phyloP scores from a whole-genome alignment of 176 grass and related monocot genomes.

The Lolium perenne region DNA sequence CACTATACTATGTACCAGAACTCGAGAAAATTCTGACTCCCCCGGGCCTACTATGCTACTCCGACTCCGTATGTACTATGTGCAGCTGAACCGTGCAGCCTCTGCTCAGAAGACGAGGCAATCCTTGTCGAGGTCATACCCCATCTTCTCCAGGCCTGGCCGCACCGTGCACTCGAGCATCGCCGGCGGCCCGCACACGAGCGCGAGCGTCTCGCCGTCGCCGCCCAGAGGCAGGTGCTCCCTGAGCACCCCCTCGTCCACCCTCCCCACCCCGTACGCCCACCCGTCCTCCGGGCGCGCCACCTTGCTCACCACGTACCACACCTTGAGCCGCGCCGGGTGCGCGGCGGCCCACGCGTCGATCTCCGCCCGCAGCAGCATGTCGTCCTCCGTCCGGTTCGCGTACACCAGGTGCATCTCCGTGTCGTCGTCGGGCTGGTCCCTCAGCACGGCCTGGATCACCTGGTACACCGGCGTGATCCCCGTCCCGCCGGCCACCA shows the following conservation, averaged over 20 bases:
- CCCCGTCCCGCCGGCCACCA: constrained; percentile 82
- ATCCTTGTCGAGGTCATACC: constrained; percentile 54
- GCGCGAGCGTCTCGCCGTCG: constrained; percentile 55
- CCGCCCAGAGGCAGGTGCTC: constrained; percentile 67
- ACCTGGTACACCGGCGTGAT: constrained; percentile 95
- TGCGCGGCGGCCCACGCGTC: constrained; percentile 54
- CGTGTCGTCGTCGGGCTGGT: constrained; percentile 66
- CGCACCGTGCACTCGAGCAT: constrained; percentile 77
- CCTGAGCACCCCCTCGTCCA: constrained; percentile 56
- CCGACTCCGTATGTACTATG: no score
- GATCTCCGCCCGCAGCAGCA: constrained; percentile 69
- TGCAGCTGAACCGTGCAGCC: no score
- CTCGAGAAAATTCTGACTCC: neutral
- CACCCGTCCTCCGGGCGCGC: constrained; percentile 40
- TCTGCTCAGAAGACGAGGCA: constrained; percentile 62
- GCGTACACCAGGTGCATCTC: constrained; percentile 87
- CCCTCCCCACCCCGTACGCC: constrained; percentile 59
- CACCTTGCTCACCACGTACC: constrained; percentile 68
- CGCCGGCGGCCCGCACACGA: constrained; percentile 74
- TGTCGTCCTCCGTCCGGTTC: constrained; percentile 80
- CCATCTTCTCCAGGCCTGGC: constrained; percentile 85
- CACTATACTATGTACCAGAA: neutral
- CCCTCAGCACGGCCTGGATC: constrained; percentile 79
- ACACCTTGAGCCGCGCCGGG: constrained; percentile 76
- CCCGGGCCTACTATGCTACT: neutral